A percentile compares a stretch with the other conserved stretches of the same genome.
Evolutionary conservation across 306 rosid species (phyloP).

Genomic region (Neltuma alba): DNA sequence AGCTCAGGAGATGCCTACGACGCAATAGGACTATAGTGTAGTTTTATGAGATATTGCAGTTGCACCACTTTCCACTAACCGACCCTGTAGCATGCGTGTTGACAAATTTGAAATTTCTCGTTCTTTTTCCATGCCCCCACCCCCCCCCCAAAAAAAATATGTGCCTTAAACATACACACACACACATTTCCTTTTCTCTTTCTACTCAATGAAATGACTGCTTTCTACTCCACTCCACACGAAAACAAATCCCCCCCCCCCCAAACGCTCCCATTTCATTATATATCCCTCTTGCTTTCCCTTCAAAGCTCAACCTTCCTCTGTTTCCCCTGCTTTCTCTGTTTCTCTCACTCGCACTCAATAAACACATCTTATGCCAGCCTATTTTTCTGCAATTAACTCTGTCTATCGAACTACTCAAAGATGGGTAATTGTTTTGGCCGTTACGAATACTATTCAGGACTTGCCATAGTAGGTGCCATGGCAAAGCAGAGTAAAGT

Average conservation of each 20-base stretch:
- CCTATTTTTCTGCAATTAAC: not conserved
- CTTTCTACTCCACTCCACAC: constrained; percentile 52
- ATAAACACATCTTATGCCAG: not conserved
- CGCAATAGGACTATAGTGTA: not conserved
- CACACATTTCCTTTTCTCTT: constrained; percentile 18
- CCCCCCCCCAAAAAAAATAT: not conserved
- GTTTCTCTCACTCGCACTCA: not conserved
- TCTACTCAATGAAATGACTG: constrained; percentile 36
- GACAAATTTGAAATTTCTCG: constrained; percentile 51
- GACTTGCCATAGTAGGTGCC: constrained; percentile 19
- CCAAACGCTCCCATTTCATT: constrained; percentile 16
- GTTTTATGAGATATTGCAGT: constrained; percentile 34
- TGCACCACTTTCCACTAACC: constrained; percentile 58
- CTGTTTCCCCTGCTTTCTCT: constrained; percentile 30
- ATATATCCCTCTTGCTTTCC: constrained; percentile 42
- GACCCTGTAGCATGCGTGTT: constrained; percentile 69
- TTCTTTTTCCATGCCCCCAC: constrained; percentile 21
- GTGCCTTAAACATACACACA: not conserved
- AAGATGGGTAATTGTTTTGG: constrained; percentile 68
- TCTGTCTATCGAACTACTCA: not conserved
- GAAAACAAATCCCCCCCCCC: constrained; percentile 43
- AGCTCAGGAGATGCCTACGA: constrained; percentile 22
- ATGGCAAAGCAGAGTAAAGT: constrained; percentile 33
- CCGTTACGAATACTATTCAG: constrained; percentile 33
- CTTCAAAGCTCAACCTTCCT: constrained; percentile 37